A percentile compares a stretch with the other conserved stretches of the same genome.
These are phyloP conservation scores for Linnemannia exigua DNA, from an alignment of 192 early-diverging fungal genomes.

Conservation along the genomic window DNA sequence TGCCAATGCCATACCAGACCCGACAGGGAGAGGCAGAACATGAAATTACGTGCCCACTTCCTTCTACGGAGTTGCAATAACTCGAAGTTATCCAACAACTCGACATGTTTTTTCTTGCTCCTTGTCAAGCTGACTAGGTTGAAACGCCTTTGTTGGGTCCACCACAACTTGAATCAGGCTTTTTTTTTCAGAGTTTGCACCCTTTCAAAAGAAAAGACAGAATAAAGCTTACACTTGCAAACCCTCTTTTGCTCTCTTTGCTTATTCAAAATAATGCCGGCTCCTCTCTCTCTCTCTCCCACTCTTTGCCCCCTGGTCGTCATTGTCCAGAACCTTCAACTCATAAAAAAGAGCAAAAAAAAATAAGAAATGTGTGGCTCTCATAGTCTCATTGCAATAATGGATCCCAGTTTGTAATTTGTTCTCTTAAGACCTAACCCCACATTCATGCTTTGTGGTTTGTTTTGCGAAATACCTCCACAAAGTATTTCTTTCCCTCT, in stretches of 20 bases:
- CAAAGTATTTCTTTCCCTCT: not conserved
- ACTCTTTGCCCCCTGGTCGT: not conserved
- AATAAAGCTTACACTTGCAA: not conserved
- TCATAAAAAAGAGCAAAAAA: not conserved
- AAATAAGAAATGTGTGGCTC: not conserved
- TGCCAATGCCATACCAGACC: not conserved
- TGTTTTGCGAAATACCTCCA: too few relatives aligned
- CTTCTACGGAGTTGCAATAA: slow-evolving; percentile 1
- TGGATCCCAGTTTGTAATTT: too few relatives aligned
- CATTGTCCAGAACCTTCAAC: not conserved
- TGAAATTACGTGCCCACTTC: not conserved
- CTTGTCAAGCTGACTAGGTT: too few relatives aligned
- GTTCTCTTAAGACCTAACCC: too few relatives aligned
- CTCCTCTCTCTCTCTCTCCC: not conserved
- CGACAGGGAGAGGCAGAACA: too few relatives aligned
- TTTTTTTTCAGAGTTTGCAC: not conserved
- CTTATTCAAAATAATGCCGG: slow-evolving; percentile 3
- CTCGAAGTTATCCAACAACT: too few relatives aligned
- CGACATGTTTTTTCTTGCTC: too few relatives aligned
- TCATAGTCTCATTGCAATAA: not conserved
- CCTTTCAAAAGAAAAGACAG: not conserved
- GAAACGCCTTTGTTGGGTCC: too few relatives aligned
- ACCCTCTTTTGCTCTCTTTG: not conserved
- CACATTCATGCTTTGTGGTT: too few relatives aligned
- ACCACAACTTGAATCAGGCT: too few relatives aligned